Base-by-base conservation (phyloP, 306 rosid genomes). In the Begonia masoniana region DNA sequence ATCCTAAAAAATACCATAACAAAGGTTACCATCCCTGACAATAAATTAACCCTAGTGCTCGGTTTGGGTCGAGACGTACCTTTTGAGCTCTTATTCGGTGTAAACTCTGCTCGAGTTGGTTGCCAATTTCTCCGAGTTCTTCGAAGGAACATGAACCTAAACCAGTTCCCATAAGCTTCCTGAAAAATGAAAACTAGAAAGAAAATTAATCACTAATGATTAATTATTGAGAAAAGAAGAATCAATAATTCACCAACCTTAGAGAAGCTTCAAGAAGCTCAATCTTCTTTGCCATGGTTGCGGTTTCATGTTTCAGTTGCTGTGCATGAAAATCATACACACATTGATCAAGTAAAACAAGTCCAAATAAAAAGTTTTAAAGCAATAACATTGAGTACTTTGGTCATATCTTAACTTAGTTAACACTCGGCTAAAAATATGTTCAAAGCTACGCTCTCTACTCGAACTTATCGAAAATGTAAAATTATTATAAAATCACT, bases 131-230 rank as follows among this genome's bases (percentile, higher is more conserved):
- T 12, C 57, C 52, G 15, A 87, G 65, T 66, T 87, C 94, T 43
- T 74, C 68, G 31, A 45, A n/a, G 36, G 86, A 69, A 57, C 84
- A 80, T 8, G 68, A 58, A 70, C 50, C 60, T 62, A 74, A 51
- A 26, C 48, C 72, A 47, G 63, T 57, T 54, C 88, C 96, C 69
- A 76, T 50, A 57, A 82, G 64, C 74, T 64, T 78, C 82, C 96
- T 86, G 64, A 61, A 17, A 61, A 4, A 48, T 26, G 15, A 7
- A 48, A 49, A 26, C 13, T 24, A 10, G 14, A 3, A 31, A 31
- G 5, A 31, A 5, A 31, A 31, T 31, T 4, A 31, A 31, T 31
- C 7, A 31, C 39, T 7, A 6, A 31, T 6, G 8, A 31, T 31
- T 43, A 49, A 35, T 13, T 8, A 12, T 10, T 24, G 17, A 15